Conservation (phyloP, 768 basidiomycete genomes). For the Lyophyllum atratum region DNA sequence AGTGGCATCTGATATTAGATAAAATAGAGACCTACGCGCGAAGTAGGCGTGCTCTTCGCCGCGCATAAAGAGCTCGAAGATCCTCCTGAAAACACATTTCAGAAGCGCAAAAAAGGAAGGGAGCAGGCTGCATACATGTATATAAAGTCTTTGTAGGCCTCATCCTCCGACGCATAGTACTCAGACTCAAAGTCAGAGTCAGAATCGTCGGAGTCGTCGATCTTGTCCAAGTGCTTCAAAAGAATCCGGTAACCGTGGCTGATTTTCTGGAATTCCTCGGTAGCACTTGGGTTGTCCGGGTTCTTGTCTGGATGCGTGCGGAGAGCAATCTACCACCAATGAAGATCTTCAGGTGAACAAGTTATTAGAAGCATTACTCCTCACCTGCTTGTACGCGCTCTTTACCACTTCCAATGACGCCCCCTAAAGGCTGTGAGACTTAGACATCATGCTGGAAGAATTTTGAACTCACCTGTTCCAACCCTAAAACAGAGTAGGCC, state of each 20-base stretch:
- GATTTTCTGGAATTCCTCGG: slow-evolving; percentile 67
- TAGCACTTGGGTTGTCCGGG: slow-evolving; percentile 62
- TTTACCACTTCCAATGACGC: slow-evolving; percentile 66
- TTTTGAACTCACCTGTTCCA: slow-evolving; percentile 48
- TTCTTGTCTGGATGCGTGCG: slow-evolving; percentile 81
- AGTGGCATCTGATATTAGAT: not conserved
- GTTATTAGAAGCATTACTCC: slow-evolving; percentile 4
- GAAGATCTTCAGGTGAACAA: not conserved
- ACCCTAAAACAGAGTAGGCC: slow-evolving; percentile 47
- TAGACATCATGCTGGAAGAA: not conserved
- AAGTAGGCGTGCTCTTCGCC: slow-evolving; percentile 25
- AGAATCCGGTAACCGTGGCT: slow-evolving; percentile 70
- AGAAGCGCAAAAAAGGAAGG: slow-evolving; percentile 5
- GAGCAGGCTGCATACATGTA: slow-evolving; percentile 41
- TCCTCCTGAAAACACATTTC: slow-evolving; percentile 8
- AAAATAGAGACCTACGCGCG: slow-evolving; percentile 5
- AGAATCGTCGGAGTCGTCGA: slow-evolving; percentile 37
- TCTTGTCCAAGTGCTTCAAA: slow-evolving; percentile 52
- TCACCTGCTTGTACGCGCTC: slow-evolving; percentile 67
- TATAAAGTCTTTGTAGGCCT: slow-evolving; percentile 24
- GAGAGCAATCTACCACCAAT: slow-evolving; percentile 51
- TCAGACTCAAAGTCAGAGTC: slow-evolving; percentile 36
- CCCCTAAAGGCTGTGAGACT: slow-evolving; percentile 39
- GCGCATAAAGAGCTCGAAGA: slow-evolving; percentile 48
- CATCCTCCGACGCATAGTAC: slow-evolving; percentile 36